Base-by-base conservation (phyloP, 352 stramenopile genomes). In the Phytophthora cryptogea region DNA sequence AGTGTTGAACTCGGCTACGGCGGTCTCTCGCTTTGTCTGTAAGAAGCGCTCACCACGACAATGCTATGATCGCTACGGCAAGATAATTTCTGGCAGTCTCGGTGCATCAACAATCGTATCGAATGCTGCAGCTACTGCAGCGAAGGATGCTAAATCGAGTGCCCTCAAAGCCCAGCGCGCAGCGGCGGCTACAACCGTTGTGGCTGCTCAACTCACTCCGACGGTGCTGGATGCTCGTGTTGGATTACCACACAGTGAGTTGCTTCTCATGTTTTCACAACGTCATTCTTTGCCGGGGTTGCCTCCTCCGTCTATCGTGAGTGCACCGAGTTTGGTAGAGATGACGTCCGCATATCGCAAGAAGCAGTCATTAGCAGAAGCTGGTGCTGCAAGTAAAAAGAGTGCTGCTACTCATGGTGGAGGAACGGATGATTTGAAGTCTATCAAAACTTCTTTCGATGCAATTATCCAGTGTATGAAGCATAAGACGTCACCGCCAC, bases 391-490 rank as follows among this genome's bases (percentile, higher is more conserved):
- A 23, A 39, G 53, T 1, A 74, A 78, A 27, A 69, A 67, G 16
- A 30, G 11, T 8, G 39, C 9, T 30, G 33, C 20, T 50, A 27
- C 35, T 13, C 32, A 30, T 31, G 30, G 36, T 54, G 61, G 56
- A 27, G 67, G 65, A n/a, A 52, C 84, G 32, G 77, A 89, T 41
- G 83, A 92, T 62, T 64, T 92, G 20, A 87, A 89, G 64, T 90
- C 85, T 28, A 91, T 94, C 56, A 78, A 75, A 30, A 83, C 66
- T 5, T 94, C 85, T 23, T 94, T 94, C 35, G 82, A 92, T 33
- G 82, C 83, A 35, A 94, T 94, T 49, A 86, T 94, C 11, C 83
- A 91, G 57, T 91, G 85, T 45, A 92, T 94, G 85, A 94, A 94
- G 65, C 73, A 75, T 42, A 93, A 95, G 61, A 78, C 80, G 4